Conservation (phyloP, 2,329 filamentous ascomycete species). For the Orbilia brochopaga region DNA sequence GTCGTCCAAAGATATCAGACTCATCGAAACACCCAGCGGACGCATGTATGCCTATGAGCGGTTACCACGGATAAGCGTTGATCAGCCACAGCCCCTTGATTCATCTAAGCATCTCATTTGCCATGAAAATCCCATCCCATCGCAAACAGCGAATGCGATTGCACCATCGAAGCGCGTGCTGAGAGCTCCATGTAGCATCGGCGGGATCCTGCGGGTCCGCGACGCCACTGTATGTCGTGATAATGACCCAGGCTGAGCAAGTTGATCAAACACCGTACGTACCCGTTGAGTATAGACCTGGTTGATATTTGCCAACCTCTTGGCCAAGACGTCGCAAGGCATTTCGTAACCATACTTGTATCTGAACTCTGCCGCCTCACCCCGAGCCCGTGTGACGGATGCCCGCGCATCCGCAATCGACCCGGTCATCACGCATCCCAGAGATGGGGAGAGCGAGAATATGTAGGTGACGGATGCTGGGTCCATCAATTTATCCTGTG, state of each 20-base stretch:
- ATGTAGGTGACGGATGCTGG: slow-evolving; percentile 95
- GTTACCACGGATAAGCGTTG: slow-evolving; percentile 37
- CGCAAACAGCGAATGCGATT: slow-evolving; percentile 22
- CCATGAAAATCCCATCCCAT: slow-evolving; percentile 31
- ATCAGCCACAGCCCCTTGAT: slow-evolving; percentile 41
- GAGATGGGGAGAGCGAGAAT: slow-evolving; percentile 93
- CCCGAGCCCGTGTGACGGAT: slow-evolving; percentile 87
- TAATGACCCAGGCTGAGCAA: too few species aligned
- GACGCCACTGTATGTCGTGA: neutral
- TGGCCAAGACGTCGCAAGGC: slow-evolving; percentile 95
- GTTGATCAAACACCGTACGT: slow-evolving; percentile 51
- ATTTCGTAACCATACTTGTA: slow-evolving; percentile 99
- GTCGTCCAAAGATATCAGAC: slow-evolving; percentile 89
- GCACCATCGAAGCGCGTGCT: slow-evolving; percentile 25
- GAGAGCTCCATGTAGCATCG: slow-evolving; percentile 16
- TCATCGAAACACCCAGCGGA: slow-evolving; percentile 92
- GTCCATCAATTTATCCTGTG: slow-evolving; percentile 97
- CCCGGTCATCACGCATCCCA: slow-evolving; percentile 97
- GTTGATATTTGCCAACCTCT: slow-evolving; percentile 97
- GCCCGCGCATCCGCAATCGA: slow-evolving; percentile 97
- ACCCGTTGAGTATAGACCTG: slow-evolving; percentile 99
- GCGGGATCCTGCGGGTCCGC: slow-evolving; percentile 2
- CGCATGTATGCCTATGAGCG: slow-evolving; percentile 85
- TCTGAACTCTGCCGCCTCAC: slow-evolving; percentile 94
- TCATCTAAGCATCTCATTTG: slow-evolving; percentile 44